These are phyloP conservation scores for Peronospora farinosa DNA, from an alignment of 352 stramenopile species.

Conservation along the genomic window DNA sequence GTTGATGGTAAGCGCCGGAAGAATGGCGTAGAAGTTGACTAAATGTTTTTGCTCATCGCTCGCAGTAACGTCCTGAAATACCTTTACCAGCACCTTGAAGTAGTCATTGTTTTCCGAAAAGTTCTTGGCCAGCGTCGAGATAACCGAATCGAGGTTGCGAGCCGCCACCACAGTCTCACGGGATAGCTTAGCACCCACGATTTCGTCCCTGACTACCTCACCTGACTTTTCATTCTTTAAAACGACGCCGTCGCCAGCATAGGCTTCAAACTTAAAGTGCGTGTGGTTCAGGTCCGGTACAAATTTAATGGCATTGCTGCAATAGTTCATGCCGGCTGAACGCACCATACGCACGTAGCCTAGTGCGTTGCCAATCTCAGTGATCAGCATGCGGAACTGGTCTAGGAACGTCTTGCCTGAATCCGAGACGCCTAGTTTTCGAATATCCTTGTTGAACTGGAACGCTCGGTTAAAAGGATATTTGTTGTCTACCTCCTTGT, in stretches of 20 bases:
- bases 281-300: conserved; percentile 86
- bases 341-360: conserved; percentile 92
- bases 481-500: conserved; percentile 87
- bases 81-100: conserved; percentile 86
- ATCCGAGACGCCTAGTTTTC: conserved; percentile 81
- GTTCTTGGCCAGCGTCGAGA: conserved; percentile 83
- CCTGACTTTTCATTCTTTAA: conserved; percentile 57
- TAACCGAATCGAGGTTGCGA: conserved; percentile 82
- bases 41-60: conserved; percentile 87
- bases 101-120: conserved; percentile 92
- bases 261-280: conserved; percentile 77
- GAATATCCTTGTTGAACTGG: conserved; percentile 89
- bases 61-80: conserved; percentile 86
- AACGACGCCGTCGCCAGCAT: conserved; percentile 51
- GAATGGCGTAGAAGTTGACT: conserved; percentile 89
- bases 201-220: conserved; percentile 35
- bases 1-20: conserved; percentile 85
- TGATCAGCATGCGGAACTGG: conserved; percentile 88
- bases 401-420: conserved; percentile 86
- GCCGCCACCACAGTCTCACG: conserved; percentile 77
- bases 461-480: conserved; percentile 90
- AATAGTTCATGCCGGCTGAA: conserved; percentile 89
- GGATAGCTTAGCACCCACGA: conserved; percentile 62
- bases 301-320: conserved; percentile 90
- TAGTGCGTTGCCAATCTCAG: conserved; percentile 90